Evolutionary conservation across 495 filamentous ascomycete genomes (phyloP).

Genomic region (Penicillium malachiteum): DNA sequence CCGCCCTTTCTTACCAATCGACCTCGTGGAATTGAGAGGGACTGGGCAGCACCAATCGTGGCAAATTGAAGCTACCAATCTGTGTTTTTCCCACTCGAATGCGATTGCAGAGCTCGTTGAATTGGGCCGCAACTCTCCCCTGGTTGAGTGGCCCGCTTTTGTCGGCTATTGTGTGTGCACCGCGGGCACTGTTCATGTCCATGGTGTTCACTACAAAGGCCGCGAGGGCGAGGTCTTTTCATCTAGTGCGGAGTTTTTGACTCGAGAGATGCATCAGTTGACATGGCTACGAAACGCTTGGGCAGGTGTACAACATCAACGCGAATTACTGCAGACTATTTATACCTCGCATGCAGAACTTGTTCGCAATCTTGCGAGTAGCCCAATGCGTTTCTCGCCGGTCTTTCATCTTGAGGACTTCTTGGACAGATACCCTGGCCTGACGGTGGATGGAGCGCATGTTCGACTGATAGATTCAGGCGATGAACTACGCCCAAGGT

Average conservation of each 20-base stretch:
- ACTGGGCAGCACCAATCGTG: conserved; percentile 83
- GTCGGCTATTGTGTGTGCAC: conserved; percentile 80
- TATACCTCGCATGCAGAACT: conserved; percentile 72
- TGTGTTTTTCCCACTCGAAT: conserved; percentile 85
- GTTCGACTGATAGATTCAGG: conserved; percentile 55
- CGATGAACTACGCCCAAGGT: conserved; percentile 50
- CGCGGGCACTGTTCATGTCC: conserved; percentile 80
- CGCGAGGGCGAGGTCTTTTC: conserved; percentile 63
- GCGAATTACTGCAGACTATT: conserved; percentile 70
- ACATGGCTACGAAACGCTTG: conserved; percentile 69
- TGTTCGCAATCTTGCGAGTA: conserved; percentile 65
- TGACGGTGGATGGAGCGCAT: conserved; percentile 53
- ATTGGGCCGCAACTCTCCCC: conserved; percentile 60
- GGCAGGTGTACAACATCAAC: conserved; percentile 76
- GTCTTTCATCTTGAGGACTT: conserved; percentile 86
- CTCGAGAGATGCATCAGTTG: conserved; percentile 75
- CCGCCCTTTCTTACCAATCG: conserved; percentile 79
- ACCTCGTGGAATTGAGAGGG: conserved; percentile 73
- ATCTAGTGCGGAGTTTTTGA: conserved; percentile 67
- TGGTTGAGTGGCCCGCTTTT: conserved; percentile 80
- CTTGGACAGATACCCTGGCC: conserved; percentile 70
- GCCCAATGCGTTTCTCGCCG: conserved; percentile 66
- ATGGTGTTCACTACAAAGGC: conserved; percentile 75
- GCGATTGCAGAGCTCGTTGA: conserved; percentile 82
- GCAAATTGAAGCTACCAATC: conserved; percentile 84